These are phyloP conservation scores for Colletotrichum echinochloae DNA, from an alignment of 2,329 filamentous ascomycete genomes.

Conservation along the genomic window DNA sequence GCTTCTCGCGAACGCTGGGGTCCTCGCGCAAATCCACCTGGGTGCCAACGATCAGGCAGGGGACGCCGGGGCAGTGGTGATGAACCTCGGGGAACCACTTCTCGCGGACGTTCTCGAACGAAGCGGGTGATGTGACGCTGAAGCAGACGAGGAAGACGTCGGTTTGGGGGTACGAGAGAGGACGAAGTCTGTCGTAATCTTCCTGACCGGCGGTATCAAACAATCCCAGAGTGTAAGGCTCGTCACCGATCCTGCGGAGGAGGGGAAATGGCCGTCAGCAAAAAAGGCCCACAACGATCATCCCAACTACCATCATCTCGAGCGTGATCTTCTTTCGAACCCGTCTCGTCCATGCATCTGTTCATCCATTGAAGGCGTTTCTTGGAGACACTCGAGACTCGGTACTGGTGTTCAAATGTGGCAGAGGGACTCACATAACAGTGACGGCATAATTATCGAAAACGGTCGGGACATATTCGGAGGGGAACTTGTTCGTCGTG, in stretches of 20 bases:
- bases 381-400: not conserved
- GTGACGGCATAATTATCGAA: conserved; percentile 99
- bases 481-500: conserved; percentile 99
- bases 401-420: conserved; percentile 13
- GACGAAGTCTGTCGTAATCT: conserved; percentile 97
- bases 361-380: not conserved
- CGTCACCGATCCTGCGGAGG: conserved; percentile 88
- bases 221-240: conserved; percentile 95
- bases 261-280: conserved; percentile 17
- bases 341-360: conserved; percentile 6
- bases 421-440: conserved; percentile 83
- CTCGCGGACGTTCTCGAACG: conserved; percentile 98
- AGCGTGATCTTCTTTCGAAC: not conserved
- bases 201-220: conserved; percentile 99
- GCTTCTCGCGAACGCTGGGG: conserved; percentile 86
- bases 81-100: conserved; percentile 99
- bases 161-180: conserved; percentile 97
- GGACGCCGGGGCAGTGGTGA: conserved; percentile 97
- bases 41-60: conserved; percentile 96
- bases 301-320: conserved; percentile 1
- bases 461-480: conserved; percentile 99
- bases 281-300: conserved; percentile 8
- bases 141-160: conserved; percentile 99
- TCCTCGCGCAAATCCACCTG: conserved; percentile 97
- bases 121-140: conserved; percentile 95